Conservation (phyloP, 1,284 basidiomycete species). For the Microbotryomycetes sp. region DNA sequence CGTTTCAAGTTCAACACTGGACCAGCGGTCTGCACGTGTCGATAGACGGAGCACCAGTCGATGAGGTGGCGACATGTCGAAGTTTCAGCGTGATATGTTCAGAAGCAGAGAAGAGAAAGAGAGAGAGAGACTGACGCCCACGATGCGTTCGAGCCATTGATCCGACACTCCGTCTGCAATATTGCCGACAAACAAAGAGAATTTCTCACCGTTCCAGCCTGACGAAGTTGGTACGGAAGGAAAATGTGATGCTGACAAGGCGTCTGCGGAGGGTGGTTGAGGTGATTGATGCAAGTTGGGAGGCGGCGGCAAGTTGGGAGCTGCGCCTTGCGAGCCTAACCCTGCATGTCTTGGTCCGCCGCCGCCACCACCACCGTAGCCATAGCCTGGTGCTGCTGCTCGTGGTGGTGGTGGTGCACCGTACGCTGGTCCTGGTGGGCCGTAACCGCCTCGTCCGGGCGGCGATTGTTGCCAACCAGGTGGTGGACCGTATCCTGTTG, state of each 20-base stretch:
- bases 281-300: conserved; percentile 1
- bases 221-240: not conserved
- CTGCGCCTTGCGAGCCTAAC: conserved; percentile 24
- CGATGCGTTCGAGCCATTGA: conserved; percentile 36
- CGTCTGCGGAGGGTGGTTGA: not conserved
- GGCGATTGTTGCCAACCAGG: not conserved
- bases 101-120: not conserved
- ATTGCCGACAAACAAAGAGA: conserved; percentile 38
- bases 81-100: not conserved
- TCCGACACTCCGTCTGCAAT: conserved; percentile 38
- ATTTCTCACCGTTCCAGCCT: conserved; percentile 31
- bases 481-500: not conserved
- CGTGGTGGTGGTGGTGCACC: conserved; percentile 3
- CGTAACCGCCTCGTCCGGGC: not conserved
- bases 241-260: not conserved
- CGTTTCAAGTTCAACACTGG: conserved; percentile 36
- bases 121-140: conserved; percentile 29
- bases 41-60: not conserved
- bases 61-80: not conserved
- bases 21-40: conserved; percentile 33
- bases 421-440: not conserved
- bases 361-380: conserved; percentile 38
- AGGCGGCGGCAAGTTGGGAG: conserved; percentile 20
- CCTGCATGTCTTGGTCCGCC: conserved; percentile 7
- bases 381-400: conserved; percentile 28